A percentile compares a stretch with the other conserved stretches of the same genome.
These are phyloP conservation scores for Kernera saxatilis DNA, from an alignment of 345 rosid genomes.

Conservation along the genomic window DNA sequence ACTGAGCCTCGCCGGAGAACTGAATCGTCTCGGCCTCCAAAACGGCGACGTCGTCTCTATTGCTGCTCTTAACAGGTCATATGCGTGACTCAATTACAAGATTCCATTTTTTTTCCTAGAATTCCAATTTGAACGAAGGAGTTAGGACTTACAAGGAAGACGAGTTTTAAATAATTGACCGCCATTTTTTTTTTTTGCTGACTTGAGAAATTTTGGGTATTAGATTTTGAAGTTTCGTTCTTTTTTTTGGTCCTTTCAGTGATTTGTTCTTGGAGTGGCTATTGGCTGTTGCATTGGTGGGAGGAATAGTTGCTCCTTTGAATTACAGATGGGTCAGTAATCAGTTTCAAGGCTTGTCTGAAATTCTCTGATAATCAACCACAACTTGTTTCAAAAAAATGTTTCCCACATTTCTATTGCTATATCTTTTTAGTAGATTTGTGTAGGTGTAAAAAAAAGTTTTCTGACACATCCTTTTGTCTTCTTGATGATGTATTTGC, in stretches of 20 bases:
- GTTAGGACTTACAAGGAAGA: neutral
- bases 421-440: neutral
- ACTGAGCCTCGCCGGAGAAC: slow-evolving; percentile 41
- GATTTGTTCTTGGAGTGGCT: slow-evolving; percentile 75
- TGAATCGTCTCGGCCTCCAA: slow-evolving; percentile 45
- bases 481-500: neutral
- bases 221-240: neutral
- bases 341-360: neutral
- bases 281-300: slow-evolving; percentile 68
- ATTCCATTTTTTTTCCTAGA: neutral
- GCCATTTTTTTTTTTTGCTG: neutral
- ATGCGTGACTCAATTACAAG: neutral
- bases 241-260: slow-evolving; percentile 31
- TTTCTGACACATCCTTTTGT: neutral
- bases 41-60: slow-evolving; percentile 62
- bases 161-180: neutral
- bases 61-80: slow-evolving; percentile 69
- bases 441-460: neutral
- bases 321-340: slow-evolving; percentile 86
- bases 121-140: neutral
- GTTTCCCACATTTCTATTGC: neutral
- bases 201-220: no score
- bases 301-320: slow-evolving; percentile 75
- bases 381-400: neutral
- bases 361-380: neutral